Base-by-base conservation (phyloP, 1,139 yeast genomes). In the Geotrichum reessii region DNA sequence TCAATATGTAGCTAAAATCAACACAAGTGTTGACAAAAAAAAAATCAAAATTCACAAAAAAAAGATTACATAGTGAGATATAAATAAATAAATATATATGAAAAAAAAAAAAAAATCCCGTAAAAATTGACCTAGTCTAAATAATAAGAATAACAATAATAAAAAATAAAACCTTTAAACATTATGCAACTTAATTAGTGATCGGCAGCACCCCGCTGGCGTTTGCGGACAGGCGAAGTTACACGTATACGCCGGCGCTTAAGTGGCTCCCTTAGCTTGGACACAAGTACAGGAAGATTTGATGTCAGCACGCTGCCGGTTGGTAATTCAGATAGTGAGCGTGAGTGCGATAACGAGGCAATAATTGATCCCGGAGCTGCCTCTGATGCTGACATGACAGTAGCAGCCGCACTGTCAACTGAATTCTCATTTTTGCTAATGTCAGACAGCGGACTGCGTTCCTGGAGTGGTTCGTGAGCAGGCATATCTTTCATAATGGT, bases 361-460 rank as follows among this genome's bases (percentile, higher is more conserved):
- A 37, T 37, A n/a, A 3, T 37, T 9, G 44, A 37, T 14, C 44
- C 44, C 44, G 51, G 14, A 7, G 51, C 40, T 2, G 22, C 37
- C 40, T n/a, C 33, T 2, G 47, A 7, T 14, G n/a, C n/a, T 25
- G 28, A 4, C 28, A 7, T 25, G 7, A 25, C 28, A 19, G 53
- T 31, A 33, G 53, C n/a, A 47, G 51, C 24, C 6, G 51, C 40
- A 19, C 14, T 22, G 51, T 25, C 47, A 2, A 31, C 22, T 14
- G n/a, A 7, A n/a, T 27, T 50, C 33, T 52, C 55, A 22, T 52
- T 22, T 17, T 52, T 46, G 51, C 51, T 47, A 4, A 53, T 53
- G 27, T 53, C 56, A 11, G 50, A 44, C 3, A 52, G 50, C 9
- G 55, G 55, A 37, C 50, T 46, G 21, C 55, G 55, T 21, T 52